Percentiles rank a stretch among this genome's conserved stretches.
These are phyloP conservation scores for Zygotorulaspora mrakii DNA, from an alignment of 1,139 yeast species.

Conservation along the genomic window DNA sequence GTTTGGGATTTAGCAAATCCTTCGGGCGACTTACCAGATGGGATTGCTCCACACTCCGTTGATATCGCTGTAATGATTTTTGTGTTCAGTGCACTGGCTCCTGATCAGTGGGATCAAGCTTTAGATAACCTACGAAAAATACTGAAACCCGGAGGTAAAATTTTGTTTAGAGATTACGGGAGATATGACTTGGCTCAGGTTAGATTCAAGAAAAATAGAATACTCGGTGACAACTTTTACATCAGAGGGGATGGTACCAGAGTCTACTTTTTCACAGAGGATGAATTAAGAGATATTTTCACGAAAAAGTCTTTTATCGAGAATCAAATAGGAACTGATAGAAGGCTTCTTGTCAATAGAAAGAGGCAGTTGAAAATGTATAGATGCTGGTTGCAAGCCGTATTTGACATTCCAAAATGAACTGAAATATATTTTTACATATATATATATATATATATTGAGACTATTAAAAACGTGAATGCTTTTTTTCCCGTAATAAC, in stretches of 20 bases:
- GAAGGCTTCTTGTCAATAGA: conserved; percentile 85
- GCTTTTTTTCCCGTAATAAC: not conserved
- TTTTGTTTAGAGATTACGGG: conserved; percentile 90
- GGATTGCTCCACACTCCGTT: conserved; percentile 73
- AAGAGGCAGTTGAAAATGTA: conserved; percentile 93
- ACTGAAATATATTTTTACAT: not conserved
- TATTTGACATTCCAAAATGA: conserved; percentile 48
- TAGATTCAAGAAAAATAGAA: conserved; percentile 82
- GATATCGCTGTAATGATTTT: conserved; percentile 92
- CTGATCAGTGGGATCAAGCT: conserved; percentile 86
- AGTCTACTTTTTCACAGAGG: conserved; percentile 94
- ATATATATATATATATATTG: not conserved
- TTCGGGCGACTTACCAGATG: conserved; percentile 73
- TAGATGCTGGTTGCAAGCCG: conserved; percentile 95
- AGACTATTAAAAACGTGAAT: too few species aligned
- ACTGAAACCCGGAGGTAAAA: conserved; percentile 88
- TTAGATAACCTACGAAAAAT: conserved; percentile 62
- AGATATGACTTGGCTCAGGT: conserved; percentile 95
- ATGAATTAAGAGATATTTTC: conserved; percentile 76
- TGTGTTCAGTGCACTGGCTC: conserved; percentile 88
- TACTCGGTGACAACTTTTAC: conserved; percentile 87
- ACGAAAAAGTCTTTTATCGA: conserved; percentile 59
- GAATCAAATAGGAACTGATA: conserved; percentile 78
- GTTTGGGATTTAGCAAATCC: conserved; percentile 95
- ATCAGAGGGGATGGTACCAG: conserved; percentile 98